Base-by-base conservation (phyloP, 495 filamentous ascomycete species). In the Trichoderma orchidacearum region DNA sequence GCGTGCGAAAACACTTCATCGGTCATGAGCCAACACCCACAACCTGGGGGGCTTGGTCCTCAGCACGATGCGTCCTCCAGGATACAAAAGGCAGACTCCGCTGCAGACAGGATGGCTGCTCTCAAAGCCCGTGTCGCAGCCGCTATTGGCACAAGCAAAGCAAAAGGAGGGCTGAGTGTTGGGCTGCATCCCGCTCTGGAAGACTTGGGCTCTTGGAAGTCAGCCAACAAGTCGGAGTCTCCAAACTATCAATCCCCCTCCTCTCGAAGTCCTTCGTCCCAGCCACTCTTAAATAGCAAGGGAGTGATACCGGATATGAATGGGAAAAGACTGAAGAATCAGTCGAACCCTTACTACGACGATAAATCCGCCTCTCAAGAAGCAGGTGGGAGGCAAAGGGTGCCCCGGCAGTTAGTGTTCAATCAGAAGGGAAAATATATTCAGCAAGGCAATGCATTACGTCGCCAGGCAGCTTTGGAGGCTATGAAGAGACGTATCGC, bases 351-450 rank as follows among this genome's bases (percentile, higher is more conserved):
- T 3, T 95, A 95, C 63, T 94, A 85, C 58, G 93, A 96, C 63
- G 75, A 85, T 2, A 86, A 72, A 63, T 66, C 90, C 5, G 80
- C 80, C 30, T 77, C 78, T 3, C 82, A 85, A 60, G 76, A 78
- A 18, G 80, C 82, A 2, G 73, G 80, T 7, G 78, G 78, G 27
- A 86, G 76, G 52, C 77, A 76, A 23, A 79, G 89, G 34, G 74
- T 85, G 54, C 74, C 86, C 1, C 82, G 86, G 41, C 82, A 89
- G 61, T 79, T 98, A 18, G 68, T 89, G 11, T 97, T 98, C 77
- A 95, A 96, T 70, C 84, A 91, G 63, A 95, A 95, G 67, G 93
- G 93, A 53, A 96, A 96, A 78, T 97, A 94, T 63, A 94, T 96
- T 54, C 83, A 86, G 59, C 92, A 96, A 67, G 94, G 87, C 1